Base-by-base conservation (phyloP, 2,329 filamentous ascomycete genomes). In the Didymella exigua region DNA sequence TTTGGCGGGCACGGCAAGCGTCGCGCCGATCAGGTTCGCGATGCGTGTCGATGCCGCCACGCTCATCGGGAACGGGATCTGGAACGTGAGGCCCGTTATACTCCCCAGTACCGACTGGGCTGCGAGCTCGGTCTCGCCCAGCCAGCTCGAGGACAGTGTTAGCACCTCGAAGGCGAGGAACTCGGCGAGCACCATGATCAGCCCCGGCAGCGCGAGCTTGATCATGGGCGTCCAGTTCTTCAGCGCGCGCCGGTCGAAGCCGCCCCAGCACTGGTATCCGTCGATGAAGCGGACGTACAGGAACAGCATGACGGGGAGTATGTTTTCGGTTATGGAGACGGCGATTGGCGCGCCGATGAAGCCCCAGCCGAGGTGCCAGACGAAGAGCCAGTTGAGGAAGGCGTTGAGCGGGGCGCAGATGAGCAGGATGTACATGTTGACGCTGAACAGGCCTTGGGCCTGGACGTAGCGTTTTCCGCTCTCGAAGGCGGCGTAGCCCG, bases 181-280 rank as follows among this genome's bases (percentile, higher is more conserved):
- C 73, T 98, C 93, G 5, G 93, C 92, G 73, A 96, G 87, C 2
- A 98, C 89, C 93, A 97, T 97, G 61, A 96, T 79, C 72, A 98
- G 86, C 1, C 93, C 93, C 0, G 93, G 93, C 11, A 97, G 79
- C 0, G 93, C 91, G 31, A 98, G 87, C 42, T 86, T 86, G 66
- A 98, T 85, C 93, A 96, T 96, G 8, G 88, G 88, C 1, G 81
- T 81, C 90, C 90, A 95, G 70, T 93, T 93, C 29, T 78, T 78
- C 47, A 92, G 80, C 0, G 89, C 88, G 33, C 84, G 84, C 54
- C 76, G 79, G n/a, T 86, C 87, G 72, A 93, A 89, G 2, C 90
- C 90, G 55, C 88, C 88, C 90, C 90, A 95, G 76, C 90, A 93
- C 67, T 91, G 85, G 42, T 82, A 81, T 4, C 90, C 90, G 51